Percentiles rank a stretch among this genome's conserved stretches.
phyloP scores from a whole-genome alignment of 2,329 filamentous ascomycete species.

The Ascochyta fabae region DNA sequence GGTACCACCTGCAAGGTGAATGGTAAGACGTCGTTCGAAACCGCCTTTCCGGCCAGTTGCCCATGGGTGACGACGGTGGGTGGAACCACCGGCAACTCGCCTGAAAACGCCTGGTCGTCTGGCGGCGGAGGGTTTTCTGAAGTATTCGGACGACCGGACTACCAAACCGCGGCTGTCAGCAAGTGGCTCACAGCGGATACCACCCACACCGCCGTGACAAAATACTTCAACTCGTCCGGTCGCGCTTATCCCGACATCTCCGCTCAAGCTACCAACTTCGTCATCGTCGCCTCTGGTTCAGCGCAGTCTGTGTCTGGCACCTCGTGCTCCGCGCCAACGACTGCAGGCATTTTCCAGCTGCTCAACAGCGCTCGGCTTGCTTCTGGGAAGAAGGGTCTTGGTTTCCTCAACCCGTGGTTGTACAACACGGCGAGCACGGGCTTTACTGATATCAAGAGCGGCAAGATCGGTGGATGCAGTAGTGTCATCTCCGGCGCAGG shows the following conservation, averaged over 20 bases:
- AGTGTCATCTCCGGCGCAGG: slow-evolving; percentile 26
- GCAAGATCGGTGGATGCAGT: slow-evolving; percentile 34
- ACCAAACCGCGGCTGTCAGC: slow-evolving; percentile 53
- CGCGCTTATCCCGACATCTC: slow-evolving; percentile 59
- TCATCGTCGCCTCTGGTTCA: slow-evolving; percentile 28
- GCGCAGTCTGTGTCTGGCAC: slow-evolving; percentile 26
- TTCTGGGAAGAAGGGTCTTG: slow-evolving; percentile 56
- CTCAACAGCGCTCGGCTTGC: slow-evolving; percentile 59
- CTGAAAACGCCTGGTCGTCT: slow-evolving; percentile 19
- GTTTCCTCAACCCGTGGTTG: slow-evolving; percentile 60
- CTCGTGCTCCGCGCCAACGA: slow-evolving; percentile 28
- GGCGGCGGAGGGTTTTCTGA: slow-evolving; percentile 28
- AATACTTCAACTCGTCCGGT: slow-evolving; percentile 41
- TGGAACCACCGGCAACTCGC: slow-evolving; percentile 35
- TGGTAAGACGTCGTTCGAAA: slow-evolving; percentile 53
- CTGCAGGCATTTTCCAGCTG: slow-evolving; percentile 31
- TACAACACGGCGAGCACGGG: slow-evolving; percentile 39
- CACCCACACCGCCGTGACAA: slow-evolving; percentile 41
- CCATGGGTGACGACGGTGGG: slow-evolving; percentile 61
- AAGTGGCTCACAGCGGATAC: slow-evolving; percentile 52
- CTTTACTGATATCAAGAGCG: slow-evolving; percentile 50
- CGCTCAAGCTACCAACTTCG: slow-evolving; percentile 51
- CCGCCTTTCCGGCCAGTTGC: slow-evolving; percentile 58
- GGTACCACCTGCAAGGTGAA: slow-evolving; percentile 51
- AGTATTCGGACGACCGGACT: slow-evolving; percentile 34